phyloP scores from a whole-genome alignment of 1,284 basidiomycete species.

The Leccinum fuscescens region DNA sequence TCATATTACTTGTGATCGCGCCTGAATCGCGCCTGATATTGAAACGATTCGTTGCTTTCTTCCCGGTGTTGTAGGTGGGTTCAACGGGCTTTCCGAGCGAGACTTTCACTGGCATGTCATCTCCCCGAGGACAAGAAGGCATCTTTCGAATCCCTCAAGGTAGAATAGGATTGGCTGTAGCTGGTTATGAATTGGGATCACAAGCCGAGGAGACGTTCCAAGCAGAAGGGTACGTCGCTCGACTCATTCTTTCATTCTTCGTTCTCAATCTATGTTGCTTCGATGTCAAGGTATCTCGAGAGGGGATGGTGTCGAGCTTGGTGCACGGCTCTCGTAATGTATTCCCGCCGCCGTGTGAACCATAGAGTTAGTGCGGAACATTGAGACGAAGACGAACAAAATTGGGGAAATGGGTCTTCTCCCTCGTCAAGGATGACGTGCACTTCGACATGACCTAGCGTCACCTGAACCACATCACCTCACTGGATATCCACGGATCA shows the following conservation, averaged over 20 bases:
- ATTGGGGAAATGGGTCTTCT: too few relatives aligned
- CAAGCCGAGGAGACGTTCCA: constrained; percentile 15
- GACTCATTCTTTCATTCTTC: too few relatives aligned
- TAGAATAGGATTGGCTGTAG: constrained; percentile 22
- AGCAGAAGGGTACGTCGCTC: constrained; percentile 20
- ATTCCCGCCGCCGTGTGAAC: too few relatives aligned
- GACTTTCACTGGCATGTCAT: constrained; percentile 35
- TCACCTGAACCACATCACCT: too few relatives aligned
- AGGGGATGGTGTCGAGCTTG: too few relatives aligned
- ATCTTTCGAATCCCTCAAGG: background rate
- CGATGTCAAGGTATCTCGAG: constrained; percentile 4
- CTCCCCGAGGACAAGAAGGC: background rate
- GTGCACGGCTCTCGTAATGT: constrained; percentile 10
- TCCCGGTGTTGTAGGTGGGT: constrained; percentile 34
- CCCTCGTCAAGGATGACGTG: too few relatives aligned
- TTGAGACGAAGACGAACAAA: too few relatives aligned
- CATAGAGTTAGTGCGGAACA: too few relatives aligned
- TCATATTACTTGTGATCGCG: background rate
- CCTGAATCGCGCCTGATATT: constrained; percentile 27
- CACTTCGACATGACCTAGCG: too few relatives aligned
- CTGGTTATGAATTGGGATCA: constrained; percentile 30
- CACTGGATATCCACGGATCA: too few relatives aligned
- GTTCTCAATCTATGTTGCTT: background rate
- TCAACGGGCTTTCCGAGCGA: constrained; percentile 22
- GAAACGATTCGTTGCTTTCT: constrained; percentile 42